These are phyloP conservation scores for Tulasnella sp. DNA, from an alignment of 768 basidiomycete genomes.

Conservation along the genomic window DNA sequence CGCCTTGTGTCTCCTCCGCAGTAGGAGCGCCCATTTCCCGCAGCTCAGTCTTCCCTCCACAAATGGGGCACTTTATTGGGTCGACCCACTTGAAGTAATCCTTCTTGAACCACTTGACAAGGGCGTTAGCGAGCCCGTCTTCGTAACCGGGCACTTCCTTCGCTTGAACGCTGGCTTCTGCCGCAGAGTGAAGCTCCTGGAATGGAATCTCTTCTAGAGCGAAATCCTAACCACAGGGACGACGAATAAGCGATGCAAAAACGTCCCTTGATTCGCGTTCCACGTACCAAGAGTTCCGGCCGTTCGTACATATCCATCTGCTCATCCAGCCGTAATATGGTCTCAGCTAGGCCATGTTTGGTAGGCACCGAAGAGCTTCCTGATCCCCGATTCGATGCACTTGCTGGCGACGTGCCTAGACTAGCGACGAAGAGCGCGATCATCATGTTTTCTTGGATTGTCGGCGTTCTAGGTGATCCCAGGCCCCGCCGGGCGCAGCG, in stretches of 20 bases:
- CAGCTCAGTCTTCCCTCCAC: constrained; percentile 32
- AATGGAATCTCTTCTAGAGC: constrained; percentile 32
- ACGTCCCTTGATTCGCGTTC: neutral
- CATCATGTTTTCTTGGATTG: neutral
- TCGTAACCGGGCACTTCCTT: constrained; percentile 30
- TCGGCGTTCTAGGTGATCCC: neutral
- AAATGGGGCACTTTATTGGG: constrained; percentile 39
- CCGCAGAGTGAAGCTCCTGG: constrained; percentile 30
- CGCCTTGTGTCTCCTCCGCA: constrained; percentile 34
- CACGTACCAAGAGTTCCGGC: constrained; percentile 27
- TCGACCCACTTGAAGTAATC: constrained; percentile 42
- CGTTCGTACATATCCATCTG: constrained; percentile 34
- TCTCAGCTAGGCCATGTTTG: constrained; percentile 10
- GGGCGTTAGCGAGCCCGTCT: constrained; percentile 37
- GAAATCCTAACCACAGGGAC: constrained; percentile 27
- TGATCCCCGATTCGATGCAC: neutral
- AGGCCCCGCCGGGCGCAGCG: neutral
- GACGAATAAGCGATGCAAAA: neutral
- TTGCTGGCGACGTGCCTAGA: neutral
- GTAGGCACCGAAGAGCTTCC: neutral
- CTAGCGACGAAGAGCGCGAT: constrained; percentile 15
- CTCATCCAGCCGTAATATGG: constrained; percentile 29
- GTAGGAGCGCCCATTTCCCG: constrained; percentile 30
- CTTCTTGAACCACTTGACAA: constrained; percentile 42
- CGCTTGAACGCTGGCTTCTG: constrained; percentile 29